Conservation (phyloP, 164 flowering plant genomes). For the Pachysandra terminalis region DNA sequence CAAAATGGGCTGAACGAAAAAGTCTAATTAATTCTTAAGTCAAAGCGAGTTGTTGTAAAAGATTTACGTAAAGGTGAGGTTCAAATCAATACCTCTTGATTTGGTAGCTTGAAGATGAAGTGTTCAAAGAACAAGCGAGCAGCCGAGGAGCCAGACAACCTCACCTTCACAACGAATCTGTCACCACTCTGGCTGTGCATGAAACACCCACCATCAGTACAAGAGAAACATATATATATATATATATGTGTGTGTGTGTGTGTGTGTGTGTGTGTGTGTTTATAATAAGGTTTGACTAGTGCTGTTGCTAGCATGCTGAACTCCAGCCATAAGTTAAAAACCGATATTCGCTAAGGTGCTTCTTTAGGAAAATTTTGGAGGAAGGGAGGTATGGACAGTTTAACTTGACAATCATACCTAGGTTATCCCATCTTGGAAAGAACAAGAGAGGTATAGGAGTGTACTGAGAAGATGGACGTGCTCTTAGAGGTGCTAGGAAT, state of each 20-base stretch:
- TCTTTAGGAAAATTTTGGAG: not conserved
- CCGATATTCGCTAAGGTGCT: too few relatives aligned
- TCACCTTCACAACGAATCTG: constrained; percentile 75
- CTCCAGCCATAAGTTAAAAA: too few relatives aligned
- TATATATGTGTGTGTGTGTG: too few relatives aligned
- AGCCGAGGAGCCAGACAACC: constrained; percentile 70
- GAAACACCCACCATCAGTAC: constrained; percentile 14
- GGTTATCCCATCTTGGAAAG: too few relatives aligned
- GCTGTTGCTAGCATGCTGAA: too few relatives aligned
- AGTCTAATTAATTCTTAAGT: not conserved
- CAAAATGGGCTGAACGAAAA: constrained; percentile 52
- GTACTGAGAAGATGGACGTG: constrained; percentile 24
- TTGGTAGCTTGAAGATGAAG: constrained; percentile 72
- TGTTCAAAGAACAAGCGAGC: constrained; percentile 80
- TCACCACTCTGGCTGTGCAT: constrained; percentile 67
- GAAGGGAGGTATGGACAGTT: too few relatives aligned
- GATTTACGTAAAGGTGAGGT: not conserved
- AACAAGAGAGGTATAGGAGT: not conserved
- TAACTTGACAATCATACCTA: too few relatives aligned
- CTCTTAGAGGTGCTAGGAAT: constrained; percentile 80
- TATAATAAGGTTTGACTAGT: too few relatives aligned
- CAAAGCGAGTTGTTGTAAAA: not conserved
- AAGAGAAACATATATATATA: not conserved
- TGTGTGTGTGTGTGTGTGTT: too few relatives aligned
- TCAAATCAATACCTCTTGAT: constrained; percentile 55